phyloP scores from a whole-genome alignment of 2,329 filamentous ascomycete genomes.

The Trichoderma lentiforme region DNA sequence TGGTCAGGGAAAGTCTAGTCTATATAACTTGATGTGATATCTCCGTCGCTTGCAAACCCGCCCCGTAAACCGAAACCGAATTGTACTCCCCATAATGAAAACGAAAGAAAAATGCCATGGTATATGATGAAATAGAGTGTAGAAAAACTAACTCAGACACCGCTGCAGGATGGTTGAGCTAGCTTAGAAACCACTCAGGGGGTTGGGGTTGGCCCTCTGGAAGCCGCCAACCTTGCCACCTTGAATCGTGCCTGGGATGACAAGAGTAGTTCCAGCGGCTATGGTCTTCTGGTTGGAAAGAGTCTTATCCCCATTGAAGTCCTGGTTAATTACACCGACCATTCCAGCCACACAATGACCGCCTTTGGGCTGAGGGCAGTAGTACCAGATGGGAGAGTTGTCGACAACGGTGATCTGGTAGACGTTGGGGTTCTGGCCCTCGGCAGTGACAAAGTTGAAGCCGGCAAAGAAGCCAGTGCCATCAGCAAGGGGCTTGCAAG shows the following conservation, averaged over 20 bases:
- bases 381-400: conserved; percentile 58
- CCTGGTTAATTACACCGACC: conserved; percentile 26
- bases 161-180: not conserved
- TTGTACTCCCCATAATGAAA: not conserved
- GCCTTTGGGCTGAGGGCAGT: conserved; percentile 50
- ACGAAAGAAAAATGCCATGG: not conserved
- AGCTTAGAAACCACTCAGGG: conserved; percentile 34
- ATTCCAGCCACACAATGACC: conserved; percentile 58
- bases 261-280: too few species aligned
- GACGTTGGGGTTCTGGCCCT: conserved; percentile 21
- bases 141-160: not conserved
- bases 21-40: not conserved
- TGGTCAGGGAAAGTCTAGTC: not conserved
- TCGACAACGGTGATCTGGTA: conserved; percentile 29
- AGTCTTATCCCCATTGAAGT: conserved; percentile 38
- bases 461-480: conserved; percentile 42
- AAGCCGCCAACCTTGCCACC: conserved; percentile 29
- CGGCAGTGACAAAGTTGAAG: conserved; percentile 20
- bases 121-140: not conserved
- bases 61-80: not conserved
- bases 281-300: conserved; percentile 37
- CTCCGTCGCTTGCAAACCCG: not conserved
- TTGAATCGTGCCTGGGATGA: too few species aligned
- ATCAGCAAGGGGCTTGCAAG: conserved; percentile 53
- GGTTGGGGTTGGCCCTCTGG: conserved; percentile 37